Percentiles rank a stretch among this genome's conserved stretches.
These are phyloP conservation scores for Xylaria sp. DNA, from an alignment of 2,329 filamentous ascomycete species.

Conservation along the genomic window DNA sequence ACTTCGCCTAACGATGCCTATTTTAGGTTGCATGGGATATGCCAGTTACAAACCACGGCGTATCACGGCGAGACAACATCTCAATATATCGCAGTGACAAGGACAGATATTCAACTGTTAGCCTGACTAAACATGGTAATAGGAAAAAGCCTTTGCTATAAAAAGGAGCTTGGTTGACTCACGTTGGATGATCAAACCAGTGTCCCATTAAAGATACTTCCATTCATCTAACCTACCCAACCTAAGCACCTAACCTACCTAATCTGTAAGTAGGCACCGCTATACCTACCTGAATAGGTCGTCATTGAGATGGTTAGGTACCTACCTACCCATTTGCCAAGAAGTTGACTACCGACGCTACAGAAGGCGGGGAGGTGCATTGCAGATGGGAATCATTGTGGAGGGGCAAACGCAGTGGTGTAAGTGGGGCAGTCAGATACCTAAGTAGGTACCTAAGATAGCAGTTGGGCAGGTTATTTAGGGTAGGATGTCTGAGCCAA, in stretches of 20 bases:
- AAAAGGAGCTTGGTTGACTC: background rate
- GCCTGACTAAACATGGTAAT: background rate
- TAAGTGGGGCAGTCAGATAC: conserved; percentile 16
- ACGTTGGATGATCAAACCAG: background rate
- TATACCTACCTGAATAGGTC: background rate
- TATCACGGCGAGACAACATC: background rate
- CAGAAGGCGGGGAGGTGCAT: conserved; percentile 5
- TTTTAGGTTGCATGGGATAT: background rate
- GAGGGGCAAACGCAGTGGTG: conserved; percentile 2
- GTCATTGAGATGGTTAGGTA: background rate
- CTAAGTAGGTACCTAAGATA: background rate
- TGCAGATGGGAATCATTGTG: conserved; percentile 10
- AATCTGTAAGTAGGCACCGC: background rate
- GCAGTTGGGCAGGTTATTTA: background rate
- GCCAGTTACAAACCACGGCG: background rate
- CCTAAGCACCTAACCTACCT: background rate
- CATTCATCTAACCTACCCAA: background rate
- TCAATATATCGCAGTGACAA: background rate
- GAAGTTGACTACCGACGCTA: conserved; percentile 11
- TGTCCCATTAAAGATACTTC: background rate
- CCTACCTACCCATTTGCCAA: background rate
- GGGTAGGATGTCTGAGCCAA: background rate
- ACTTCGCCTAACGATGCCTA: conserved; percentile 17
- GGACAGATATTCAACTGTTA: background rate
- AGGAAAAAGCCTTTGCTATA: background rate